Conservation (phyloP, 1,284 basidiomycete genomes). For the Apiotrichum mycotoxinovorans region DNA sequence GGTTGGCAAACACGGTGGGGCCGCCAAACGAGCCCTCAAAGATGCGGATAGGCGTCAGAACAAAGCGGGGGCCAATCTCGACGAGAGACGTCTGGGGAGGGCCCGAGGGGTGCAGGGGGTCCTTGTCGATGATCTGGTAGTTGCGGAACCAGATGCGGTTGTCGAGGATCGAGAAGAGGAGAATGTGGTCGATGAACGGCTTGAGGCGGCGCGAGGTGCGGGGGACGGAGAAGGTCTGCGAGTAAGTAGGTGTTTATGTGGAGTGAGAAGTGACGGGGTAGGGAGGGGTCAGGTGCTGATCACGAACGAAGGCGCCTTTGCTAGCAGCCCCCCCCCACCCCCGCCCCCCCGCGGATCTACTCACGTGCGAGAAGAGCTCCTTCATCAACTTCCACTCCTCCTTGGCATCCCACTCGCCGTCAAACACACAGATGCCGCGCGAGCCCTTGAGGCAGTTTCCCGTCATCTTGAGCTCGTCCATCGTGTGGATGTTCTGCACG, state of each 20-base stretch:
- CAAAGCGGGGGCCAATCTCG: conserved; percentile 96
- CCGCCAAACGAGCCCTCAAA: conserved; percentile 97
- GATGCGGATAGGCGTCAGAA: conserved; percentile 94
- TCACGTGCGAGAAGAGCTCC: conserved; percentile 92
- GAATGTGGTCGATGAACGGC: conserved; percentile 96
- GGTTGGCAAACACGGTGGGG: conserved; percentile 93
- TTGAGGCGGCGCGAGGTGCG: conserved; percentile 83
- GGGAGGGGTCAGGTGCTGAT: background rate
- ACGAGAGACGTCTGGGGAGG: conserved; percentile 64
- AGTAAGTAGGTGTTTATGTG: background rate
- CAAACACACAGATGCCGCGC: conserved; percentile 87
- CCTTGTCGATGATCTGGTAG: conserved; percentile 64
- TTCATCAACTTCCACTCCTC: conserved; percentile 80
- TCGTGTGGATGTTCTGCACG: conserved; percentile 97
- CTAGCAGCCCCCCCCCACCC: too few species aligned
- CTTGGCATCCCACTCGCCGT: conserved; percentile 84
- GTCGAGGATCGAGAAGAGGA: conserved; percentile 94
- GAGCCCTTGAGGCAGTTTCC: conserved; percentile 98
- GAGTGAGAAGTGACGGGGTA: background rate
- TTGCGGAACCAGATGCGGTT: conserved; percentile 99
- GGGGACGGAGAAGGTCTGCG: conserved; percentile 91
- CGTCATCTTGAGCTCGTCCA: conserved; percentile 99
- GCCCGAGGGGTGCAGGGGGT: conserved; percentile 58
- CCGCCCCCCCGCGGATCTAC: conserved; percentile 47
- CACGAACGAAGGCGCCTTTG: background rate